Evolutionary conservation across 2,329 filamentous ascomycete genomes (phyloP).

Genomic region (Pseudocercospora pini-densiflorae): DNA sequence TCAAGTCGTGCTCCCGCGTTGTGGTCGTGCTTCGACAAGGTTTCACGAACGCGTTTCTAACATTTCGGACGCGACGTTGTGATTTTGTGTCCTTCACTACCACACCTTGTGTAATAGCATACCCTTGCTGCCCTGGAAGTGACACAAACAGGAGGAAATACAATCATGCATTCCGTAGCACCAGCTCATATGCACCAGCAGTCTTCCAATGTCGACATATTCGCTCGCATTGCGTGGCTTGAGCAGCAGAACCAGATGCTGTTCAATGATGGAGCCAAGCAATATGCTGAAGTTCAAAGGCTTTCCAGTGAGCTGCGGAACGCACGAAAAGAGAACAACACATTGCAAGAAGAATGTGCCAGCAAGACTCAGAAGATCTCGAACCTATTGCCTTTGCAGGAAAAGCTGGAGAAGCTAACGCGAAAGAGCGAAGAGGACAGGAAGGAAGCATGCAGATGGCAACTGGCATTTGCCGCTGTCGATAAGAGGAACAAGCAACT

Average conservation of each 20-base stretch:
- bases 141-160: too few species aligned
- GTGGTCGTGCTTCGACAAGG: background rate
- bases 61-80: background rate
- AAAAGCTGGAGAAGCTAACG: background rate
- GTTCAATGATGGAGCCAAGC: background rate
- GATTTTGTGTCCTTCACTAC: background rate
- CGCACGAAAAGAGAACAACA: background rate
- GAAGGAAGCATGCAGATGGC: background rate
- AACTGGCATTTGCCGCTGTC: background rate
- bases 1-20: background rate
- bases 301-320: background rate
- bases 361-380: background rate
- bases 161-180: background rate
- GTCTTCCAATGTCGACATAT: background rate
- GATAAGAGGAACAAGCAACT: background rate
- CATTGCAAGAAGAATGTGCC: background rate
- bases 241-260: constrained; percentile 11
- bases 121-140: too few species aligned
- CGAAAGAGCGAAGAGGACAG: background rate
- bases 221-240: constrained; percentile 13
- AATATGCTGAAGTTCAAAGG: constrained; percentile 20
- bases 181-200: background rate
- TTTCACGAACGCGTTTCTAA: background rate
- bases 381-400: background rate
- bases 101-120: background rate